Percentiles rank a stretch among this genome's conserved stretches.
phyloP scores from a whole-genome alignment of 192 early-diverging fungal species.

The Diversispora epigaea region DNA sequence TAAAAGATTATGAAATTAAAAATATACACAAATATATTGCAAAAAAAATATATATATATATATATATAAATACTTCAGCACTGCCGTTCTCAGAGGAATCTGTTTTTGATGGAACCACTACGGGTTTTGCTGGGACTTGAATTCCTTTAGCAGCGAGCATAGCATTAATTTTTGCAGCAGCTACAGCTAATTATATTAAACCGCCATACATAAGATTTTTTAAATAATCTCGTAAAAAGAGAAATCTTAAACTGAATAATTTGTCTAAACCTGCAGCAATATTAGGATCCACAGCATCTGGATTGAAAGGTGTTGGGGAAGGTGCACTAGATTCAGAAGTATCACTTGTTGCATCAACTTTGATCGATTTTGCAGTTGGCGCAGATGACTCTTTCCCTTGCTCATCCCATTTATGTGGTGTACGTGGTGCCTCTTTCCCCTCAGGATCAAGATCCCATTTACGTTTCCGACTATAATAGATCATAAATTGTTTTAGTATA shows the following conservation, averaged over 20 bases:
- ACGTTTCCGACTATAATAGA: too few relatives aligned
- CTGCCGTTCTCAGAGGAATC: background rate
- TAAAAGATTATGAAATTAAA: background rate
- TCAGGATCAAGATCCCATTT: too few relatives aligned
- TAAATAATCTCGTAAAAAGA: background rate
- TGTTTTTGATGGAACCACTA: background rate
- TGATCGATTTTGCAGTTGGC: constrained; percentile 22
- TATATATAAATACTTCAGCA: constrained; percentile 6
- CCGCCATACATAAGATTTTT: too few relatives aligned
- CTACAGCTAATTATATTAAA: constrained; percentile 38
- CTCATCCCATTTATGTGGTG: too few relatives aligned
- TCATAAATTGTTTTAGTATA: too few relatives aligned
- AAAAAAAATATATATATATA: background rate
- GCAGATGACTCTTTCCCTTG: constrained; percentile 34
- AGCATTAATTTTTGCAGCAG: constrained; percentile 55
- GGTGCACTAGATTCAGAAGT: background rate
- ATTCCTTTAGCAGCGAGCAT: constrained; percentile 56
- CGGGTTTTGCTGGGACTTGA: constrained; percentile 32
- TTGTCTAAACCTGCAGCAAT: constrained; percentile 9
- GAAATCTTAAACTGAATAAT: background rate
- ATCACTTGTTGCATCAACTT: constrained; percentile 13
- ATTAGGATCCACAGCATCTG: constrained; percentile 15
- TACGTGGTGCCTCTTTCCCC: too few relatives aligned
- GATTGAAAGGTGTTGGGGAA: background rate
- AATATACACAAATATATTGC: background rate